Conservation (phyloP, 2,329 filamentous ascomycete species). For the Fusarium sp. region DNA sequence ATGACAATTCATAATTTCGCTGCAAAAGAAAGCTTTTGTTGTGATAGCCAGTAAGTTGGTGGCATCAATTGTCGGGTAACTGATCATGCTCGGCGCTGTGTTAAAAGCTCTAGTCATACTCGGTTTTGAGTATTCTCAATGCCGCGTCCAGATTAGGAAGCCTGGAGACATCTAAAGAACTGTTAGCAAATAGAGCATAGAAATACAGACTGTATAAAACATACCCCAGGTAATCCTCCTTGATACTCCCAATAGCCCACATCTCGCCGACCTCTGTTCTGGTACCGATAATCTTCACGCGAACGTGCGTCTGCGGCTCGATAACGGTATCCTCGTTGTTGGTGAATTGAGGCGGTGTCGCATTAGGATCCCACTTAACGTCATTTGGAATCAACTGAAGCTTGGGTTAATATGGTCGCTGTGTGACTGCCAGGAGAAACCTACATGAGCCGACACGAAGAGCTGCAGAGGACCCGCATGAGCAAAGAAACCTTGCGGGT, state of each 20-base stretch:
- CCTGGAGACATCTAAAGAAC: slow-evolving; percentile 48
- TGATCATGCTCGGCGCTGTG: slow-evolving; percentile 2
- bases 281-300: slow-evolving; percentile 93
- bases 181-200: slow-evolving; percentile 25
- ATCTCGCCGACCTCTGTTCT: slow-evolving; percentile 94
- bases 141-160: slow-evolving; percentile 33
- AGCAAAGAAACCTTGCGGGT: slow-evolving; percentile 91
- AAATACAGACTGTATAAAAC: slow-evolving; percentile 10
- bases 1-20: slow-evolving; percentile 4
- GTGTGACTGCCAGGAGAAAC: slow-evolving; percentile 49
- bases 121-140: slow-evolving; percentile 30
- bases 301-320: slow-evolving; percentile 91
- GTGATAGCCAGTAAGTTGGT: neutral
- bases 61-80: slow-evolving; percentile 1
- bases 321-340: slow-evolving; percentile 95
- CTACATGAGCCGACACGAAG: slow-evolving; percentile 86
- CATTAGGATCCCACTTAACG: slow-evolving; percentile 94
- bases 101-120: slow-evolving; percentile 25
- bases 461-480: slow-evolving; percentile 82
- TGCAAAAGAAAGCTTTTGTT: slow-evolving; percentile 7
- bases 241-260: slow-evolving; percentile 97
- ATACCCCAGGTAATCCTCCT: slow-evolving; percentile 81
- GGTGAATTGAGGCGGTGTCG: slow-evolving; percentile 95
- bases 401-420: slow-evolving; percentile 21
- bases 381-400: slow-evolving; percentile 86